Evolutionary conservation across 306 rosid genomes (phyloP), one percentile per base, ranked within the genome.

Genomic region (Medicago ruthenica): DNA sequence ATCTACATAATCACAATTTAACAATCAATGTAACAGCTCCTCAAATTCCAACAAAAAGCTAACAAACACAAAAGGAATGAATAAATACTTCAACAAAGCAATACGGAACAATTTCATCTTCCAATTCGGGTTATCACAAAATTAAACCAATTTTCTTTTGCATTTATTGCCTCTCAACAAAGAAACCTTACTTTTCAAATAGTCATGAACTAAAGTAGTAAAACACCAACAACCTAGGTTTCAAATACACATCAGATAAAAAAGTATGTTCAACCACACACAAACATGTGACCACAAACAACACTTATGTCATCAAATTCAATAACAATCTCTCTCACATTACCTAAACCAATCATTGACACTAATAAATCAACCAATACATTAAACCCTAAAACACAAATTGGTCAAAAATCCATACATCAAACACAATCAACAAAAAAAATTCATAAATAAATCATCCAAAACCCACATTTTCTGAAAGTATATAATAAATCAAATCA

Each of bases 301-400:
- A 7, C 40, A 53, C 41, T 48, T 39, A 8, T 8, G 22, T 21
- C 61, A 53, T 70, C 81, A 54, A 27, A 71, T 63, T 45, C 69
- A 54, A 40, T 51, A 5, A 70, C 0, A 31, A 39, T 9, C 40
- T 36, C 51, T 6, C 5, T 58, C 12, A 22, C 41, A 50, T 31
- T 7, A 59, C 2, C 18, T n/a, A 22, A 21, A 44, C 6, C 7
- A 9, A 59, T 41, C 61, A 76, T 62, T 64, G 50, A 22, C 63
- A 18, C 48, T 1, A 21, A 37, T 12, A 2, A 72, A 48, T 2
- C 41, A 42, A 31, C 1, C 12, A 59, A 22, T 24, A 11, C 63
- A 27, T 17, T 16, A 75, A n/a, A 21, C 18, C 40, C 37, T 9
- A 50, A 21, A 16, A 10, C 11, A 42, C 14, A 45, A 15, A 27